Percentiles rank a stretch among this genome's conserved stretches.
These are phyloP conservation scores for Pestalotiopsis sp. DNA, from an alignment of 2,329 filamentous ascomycete genomes.

Conservation along the genomic window DNA sequence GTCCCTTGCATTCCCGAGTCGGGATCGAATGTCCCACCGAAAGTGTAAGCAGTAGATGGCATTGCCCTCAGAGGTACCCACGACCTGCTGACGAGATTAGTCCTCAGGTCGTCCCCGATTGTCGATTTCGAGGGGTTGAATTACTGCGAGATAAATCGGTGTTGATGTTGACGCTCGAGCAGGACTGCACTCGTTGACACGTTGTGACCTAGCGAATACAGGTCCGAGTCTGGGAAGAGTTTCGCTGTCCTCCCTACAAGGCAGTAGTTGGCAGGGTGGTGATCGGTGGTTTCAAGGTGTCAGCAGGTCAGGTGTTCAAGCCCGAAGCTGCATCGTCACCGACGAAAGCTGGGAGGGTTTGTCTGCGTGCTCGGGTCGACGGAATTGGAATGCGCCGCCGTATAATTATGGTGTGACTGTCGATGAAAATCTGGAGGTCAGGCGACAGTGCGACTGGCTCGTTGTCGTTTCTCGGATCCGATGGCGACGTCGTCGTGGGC, in stretches of 20 bases:
- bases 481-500: background rate
- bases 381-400: background rate
- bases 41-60: constrained; percentile 14
- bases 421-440: background rate
- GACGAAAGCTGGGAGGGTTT: background rate
- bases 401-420: background rate
- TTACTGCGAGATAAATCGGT: background rate
- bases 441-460: background rate
- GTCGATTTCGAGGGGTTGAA: background rate
- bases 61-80: constrained; percentile 9
- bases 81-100: background rate
- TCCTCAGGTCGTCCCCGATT: background rate
- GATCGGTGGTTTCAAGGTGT: background rate
- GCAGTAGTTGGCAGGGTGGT: background rate
- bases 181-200: background rate
- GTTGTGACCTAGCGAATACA: background rate
- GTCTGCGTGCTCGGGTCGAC: background rate
- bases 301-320: background rate
- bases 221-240: background rate
- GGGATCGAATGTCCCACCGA: constrained; percentile 15
- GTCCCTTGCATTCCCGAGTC: constrained; percentile 16
- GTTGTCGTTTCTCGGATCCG: background rate
- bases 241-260: background rate
- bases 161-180: background rate
- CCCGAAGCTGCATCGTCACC: constrained; percentile 12